phyloP scores from a whole-genome alignment of 2,329 filamentous ascomycete genomes.

The Pestalotiopsis sp. region DNA sequence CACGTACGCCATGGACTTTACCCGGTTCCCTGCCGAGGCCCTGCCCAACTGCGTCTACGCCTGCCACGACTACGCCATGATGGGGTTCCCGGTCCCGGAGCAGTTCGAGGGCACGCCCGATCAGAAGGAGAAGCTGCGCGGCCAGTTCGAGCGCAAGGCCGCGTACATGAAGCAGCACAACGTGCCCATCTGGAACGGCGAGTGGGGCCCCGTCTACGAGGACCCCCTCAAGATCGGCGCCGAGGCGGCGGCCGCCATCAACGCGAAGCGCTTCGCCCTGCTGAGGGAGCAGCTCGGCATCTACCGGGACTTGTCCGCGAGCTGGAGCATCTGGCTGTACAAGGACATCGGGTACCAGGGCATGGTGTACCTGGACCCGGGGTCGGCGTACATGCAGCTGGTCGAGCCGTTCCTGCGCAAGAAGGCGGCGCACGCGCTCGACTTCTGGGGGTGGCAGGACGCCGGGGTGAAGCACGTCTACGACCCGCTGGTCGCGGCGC shows the following conservation, averaged over 20 bases:
- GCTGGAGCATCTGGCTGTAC: slow-evolving; percentile 62
- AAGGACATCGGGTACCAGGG: slow-evolving; percentile 59
- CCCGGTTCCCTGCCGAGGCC: slow-evolving; percentile 36
- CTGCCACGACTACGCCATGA: slow-evolving; percentile 47
- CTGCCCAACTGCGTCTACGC: slow-evolving; percentile 43
- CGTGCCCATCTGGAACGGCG: slow-evolving; percentile 47
- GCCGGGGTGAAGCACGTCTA: not conserved
- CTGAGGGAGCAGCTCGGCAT: slow-evolving; percentile 41
- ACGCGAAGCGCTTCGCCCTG: slow-evolving; percentile 40
- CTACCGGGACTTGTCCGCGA: slow-evolving; percentile 39
- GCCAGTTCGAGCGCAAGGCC: slow-evolving; percentile 41
- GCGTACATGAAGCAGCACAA: slow-evolving; percentile 41
- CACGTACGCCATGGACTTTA: slow-evolving; percentile 54
- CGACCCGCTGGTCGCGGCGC: not conserved
- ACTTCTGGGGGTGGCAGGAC: slow-evolving; percentile 5
- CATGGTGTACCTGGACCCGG: slow-evolving; percentile 49
- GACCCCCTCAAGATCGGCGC: slow-evolving; percentile 34
- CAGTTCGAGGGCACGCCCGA: slow-evolving; percentile 39
- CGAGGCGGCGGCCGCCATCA: slow-evolving; percentile 30
- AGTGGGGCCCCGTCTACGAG: slow-evolving; percentile 54
- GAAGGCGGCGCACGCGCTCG: slow-evolving; percentile 36
- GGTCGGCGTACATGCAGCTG: slow-evolving; percentile 49
- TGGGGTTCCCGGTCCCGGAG: slow-evolving; percentile 42
- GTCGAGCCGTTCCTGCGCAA: slow-evolving; percentile 54
- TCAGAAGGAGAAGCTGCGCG: slow-evolving; percentile 41